phyloP scores from a whole-genome alignment of 306 rosid genomes.

The Rosa lucieae region DNA sequence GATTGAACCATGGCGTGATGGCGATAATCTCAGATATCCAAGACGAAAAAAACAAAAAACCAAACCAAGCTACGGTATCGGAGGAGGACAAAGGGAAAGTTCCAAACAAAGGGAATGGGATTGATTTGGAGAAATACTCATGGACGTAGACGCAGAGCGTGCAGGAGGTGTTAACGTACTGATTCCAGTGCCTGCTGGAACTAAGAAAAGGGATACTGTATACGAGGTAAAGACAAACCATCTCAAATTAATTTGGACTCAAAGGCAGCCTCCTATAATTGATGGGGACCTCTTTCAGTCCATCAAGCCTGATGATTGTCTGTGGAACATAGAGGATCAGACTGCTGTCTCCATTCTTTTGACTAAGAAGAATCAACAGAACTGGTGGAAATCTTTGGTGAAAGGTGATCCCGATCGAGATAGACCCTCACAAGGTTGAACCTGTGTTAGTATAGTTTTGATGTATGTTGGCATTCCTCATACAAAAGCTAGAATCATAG shows the following conservation, averaged over 20 bases:
- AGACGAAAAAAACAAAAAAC: no score
- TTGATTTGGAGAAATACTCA: conserved; percentile 65
- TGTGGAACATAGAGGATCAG: conserved; percentile 73
- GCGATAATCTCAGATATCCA: no score
- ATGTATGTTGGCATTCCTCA: no score
- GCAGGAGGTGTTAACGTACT: conserved; percentile 49
- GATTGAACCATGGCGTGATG: no score
- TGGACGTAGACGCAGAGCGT: conserved; percentile 56
- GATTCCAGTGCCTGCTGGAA: conserved; percentile 40
- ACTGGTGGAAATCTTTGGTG: conserved; percentile 75
- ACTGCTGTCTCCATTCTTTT: conserved; percentile 50
- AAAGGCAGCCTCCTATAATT: conserved; percentile 69
- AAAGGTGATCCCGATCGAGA: conserved; percentile 62
- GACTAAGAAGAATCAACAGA: conserved; percentile 74
- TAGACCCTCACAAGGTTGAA: conserved; percentile 46
- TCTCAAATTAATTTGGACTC: conserved; percentile 55
- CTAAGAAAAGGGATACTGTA: conserved; percentile 50
- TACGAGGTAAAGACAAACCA: neutral
- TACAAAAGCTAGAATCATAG: no score
- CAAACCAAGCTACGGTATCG: neutral
- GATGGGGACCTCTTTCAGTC: conserved; percentile 52
- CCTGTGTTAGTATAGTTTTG: conserved; percentile 18
- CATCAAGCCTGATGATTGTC: conserved; percentile 64
- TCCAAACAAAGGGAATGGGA: conserved; percentile 37
- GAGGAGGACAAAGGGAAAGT: conserved; percentile 28